These are phyloP conservation scores for Fusarium caatingaense DNA, from an alignment of 2,329 filamentous ascomycete genomes.

Conservation along the genomic window DNA sequence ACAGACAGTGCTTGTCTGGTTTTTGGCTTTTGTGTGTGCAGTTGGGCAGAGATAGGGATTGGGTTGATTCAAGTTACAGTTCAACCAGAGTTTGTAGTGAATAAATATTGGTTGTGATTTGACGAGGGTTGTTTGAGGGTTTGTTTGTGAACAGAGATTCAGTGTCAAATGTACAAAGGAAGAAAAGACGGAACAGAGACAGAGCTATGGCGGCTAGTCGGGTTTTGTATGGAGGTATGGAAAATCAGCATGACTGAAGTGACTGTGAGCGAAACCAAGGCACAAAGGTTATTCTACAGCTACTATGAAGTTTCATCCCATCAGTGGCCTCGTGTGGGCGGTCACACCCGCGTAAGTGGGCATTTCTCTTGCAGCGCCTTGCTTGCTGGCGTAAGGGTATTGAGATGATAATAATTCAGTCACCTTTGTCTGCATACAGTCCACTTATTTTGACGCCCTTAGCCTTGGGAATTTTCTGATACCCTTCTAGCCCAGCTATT, in stretches of 20 bases:
- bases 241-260: constrained; percentile 12
- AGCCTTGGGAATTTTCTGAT: background rate
- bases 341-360: constrained; percentile 33
- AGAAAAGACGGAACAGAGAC: constrained; percentile 4
- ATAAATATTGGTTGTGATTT: background rate
- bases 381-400: constrained; percentile 23
- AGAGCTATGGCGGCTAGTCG: constrained; percentile 3
- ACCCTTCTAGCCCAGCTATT: constrained; percentile 3
- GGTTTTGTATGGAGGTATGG: constrained; percentile 29
- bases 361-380: constrained; percentile 18
- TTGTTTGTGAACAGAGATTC: constrained; percentile 1
- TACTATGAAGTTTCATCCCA: constrained; percentile 2
- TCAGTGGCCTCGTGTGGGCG: constrained; percentile 29
- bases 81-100: constrained; percentile 8
- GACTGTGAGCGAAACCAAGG: constrained; percentile 22
- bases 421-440: background rate
- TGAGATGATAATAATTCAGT: too few species aligned
- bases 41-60: constrained; percentile 14
- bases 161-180: constrained; percentile 4
- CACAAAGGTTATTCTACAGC: constrained; percentile 15
- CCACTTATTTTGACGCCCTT: background rate
- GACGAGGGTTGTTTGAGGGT: background rate
- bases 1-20: background rate
- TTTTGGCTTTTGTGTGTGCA: constrained; percentile 10
- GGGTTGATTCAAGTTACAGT: background rate